A percentile compares a stretch with the other conserved stretches of the same genome.
Evolutionary conservation across 2,329 filamentous ascomycete genomes (phyloP).

Genomic region (Xylaria sp.): DNA sequence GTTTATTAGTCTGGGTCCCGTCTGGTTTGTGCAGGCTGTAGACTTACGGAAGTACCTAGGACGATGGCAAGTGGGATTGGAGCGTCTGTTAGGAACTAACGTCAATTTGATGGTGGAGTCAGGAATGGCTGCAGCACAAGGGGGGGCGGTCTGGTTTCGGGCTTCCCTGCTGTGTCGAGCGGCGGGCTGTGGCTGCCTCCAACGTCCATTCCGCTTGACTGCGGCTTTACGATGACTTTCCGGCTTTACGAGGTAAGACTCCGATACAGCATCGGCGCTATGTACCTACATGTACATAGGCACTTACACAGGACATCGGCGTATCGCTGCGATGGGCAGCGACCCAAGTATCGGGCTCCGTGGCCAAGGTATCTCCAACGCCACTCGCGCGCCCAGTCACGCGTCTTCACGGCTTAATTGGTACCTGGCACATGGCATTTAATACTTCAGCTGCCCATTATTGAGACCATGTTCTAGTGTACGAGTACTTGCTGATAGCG

Average conservation of each 20-base stretch:
- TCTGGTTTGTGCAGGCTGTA: no score
- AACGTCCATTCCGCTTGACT: no score
- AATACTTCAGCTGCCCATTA: neutral
- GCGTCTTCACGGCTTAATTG: neutral
- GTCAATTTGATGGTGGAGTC: conserved; percentile 13
- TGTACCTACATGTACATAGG: neutral
- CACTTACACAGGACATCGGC: neutral
- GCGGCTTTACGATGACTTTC: no score
- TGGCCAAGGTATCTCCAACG: neutral
- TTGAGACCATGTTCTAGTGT: neutral
- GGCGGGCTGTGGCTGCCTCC: no score
- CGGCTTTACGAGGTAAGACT: neutral
- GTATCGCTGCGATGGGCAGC: neutral
- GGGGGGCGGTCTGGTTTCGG: conserved; percentile 4
- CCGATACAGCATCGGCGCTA: neutral
- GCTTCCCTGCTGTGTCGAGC: neutral
- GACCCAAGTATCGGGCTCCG: neutral
- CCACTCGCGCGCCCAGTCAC: neutral
- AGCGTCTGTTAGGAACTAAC: conserved; percentile 14
- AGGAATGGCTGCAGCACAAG: conserved; percentile 3
- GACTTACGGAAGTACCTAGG: no score
- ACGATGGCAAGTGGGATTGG: neutral
- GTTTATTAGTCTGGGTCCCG: conserved; percentile 1
- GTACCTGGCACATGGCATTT: neutral
- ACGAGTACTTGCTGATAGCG: neutral